Evolutionary conservation across 2,329 filamentous ascomycete species (phyloP).

Genomic region (Ophiosphaerella narmari): DNA sequence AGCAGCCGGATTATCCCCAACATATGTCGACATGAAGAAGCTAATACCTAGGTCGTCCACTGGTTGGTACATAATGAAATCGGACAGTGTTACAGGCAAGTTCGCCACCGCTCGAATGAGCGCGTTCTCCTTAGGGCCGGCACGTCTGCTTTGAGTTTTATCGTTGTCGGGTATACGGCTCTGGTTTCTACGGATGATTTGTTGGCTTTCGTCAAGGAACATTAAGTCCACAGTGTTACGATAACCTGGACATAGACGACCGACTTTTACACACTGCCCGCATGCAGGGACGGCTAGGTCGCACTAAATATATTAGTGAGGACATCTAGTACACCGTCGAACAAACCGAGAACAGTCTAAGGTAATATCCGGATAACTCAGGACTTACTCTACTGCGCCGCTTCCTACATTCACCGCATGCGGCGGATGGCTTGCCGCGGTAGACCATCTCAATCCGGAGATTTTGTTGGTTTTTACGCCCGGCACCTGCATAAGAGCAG

Average conservation of each 20-base stretch:
- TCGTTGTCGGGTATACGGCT: neutral
- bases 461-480: neutral
- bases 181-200: slow-evolving; percentile 23
- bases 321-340: too few species aligned
- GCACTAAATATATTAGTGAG: slow-evolving; percentile 21
- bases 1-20: slow-evolving; percentile 22
- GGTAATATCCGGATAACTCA: neutral
- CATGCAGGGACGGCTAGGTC: slow-evolving; percentile 31
- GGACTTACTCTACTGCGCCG: slow-evolving; percentile 32
- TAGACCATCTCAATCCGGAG: slow-evolving; percentile 24
- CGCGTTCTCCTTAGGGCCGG: neutral
- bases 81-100: slow-evolving; percentile 15
- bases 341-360: neutral
- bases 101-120: neutral
- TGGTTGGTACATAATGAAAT: slow-evolving; percentile 28
- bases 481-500: neutral
- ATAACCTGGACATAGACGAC: slow-evolving; percentile 33
- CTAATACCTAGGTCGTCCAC: slow-evolving; percentile 32
- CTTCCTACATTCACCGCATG: slow-evolving; percentile 37
- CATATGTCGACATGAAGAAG: slow-evolving; percentile 36
- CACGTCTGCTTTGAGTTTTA: neutral
- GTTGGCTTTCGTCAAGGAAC: slow-evolving; percentile 34
- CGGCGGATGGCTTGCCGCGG: slow-evolving; percentile 28
- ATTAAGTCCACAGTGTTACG: slow-evolving; percentile 32
- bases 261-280: slow-evolving; percentile 31